phyloP scores from a whole-genome alignment of 2,329 filamentous ascomycete species.

The Myriosclerotinia duriaeana region DNA sequence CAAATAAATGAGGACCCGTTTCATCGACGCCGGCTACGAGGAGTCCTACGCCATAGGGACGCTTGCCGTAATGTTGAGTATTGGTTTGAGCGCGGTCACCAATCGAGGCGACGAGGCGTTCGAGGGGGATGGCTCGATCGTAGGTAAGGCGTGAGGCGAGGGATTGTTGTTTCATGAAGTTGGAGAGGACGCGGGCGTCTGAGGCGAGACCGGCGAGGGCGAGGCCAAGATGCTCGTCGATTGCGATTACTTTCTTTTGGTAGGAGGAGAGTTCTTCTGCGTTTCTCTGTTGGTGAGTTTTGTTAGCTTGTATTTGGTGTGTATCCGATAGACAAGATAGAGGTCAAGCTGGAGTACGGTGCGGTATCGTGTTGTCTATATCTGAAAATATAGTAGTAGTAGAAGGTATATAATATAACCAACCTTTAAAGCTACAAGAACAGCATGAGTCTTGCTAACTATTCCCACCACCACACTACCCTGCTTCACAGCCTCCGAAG shows the following conservation, averaged over 20 bases:
- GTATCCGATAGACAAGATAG: too few relatives aligned
- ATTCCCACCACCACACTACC: conserved; percentile 96
- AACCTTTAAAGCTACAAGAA: conserved; percentile 96
- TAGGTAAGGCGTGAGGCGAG: conserved; percentile 94
- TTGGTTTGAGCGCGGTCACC: conserved; percentile 96
- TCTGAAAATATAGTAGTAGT: not conserved
- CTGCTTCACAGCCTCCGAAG: conserved; percentile 97
- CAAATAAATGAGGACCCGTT: conserved; percentile 90
- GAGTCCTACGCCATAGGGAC: conserved; percentile 92
- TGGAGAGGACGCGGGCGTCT: conserved; percentile 97
- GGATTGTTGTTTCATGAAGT: conserved; percentile 99
- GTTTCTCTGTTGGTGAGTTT: conserved; percentile 72
- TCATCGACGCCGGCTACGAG: conserved; percentile 93
- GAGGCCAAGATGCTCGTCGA: conserved; percentile 94
- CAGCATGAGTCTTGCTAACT: conserved; percentile 96
- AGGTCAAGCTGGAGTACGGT: not conserved
- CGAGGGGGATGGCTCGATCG: conserved; percentile 87
- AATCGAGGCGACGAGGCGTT: conserved; percentile 86
- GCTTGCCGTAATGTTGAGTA: conserved; percentile 95
- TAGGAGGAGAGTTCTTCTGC: conserved; percentile 99
- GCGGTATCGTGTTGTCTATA: not conserved
- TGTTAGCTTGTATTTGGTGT: not conserved
- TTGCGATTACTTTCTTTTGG: conserved; percentile 97
- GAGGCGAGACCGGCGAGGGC: conserved; percentile 96
- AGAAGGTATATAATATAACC: conserved; percentile 24